Evolutionary conservation across 1,284 basidiomycete species (phyloP).

Genomic region (Sporisorium scitamineum): DNA sequence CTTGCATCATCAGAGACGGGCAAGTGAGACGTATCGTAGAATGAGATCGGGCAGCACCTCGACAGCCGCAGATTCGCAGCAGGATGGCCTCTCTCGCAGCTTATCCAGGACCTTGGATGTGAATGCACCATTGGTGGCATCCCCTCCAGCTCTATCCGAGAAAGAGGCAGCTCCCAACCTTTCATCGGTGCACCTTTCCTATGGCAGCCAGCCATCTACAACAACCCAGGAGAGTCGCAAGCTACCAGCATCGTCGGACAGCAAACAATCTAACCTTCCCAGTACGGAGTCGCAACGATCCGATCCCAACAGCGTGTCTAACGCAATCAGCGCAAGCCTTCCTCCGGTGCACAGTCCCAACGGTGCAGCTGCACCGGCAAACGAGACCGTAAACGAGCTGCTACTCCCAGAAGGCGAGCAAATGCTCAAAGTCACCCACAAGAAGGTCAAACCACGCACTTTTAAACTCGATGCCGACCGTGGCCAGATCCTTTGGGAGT

Average conservation of each 20-base stretch:
- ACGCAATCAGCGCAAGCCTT: background rate
- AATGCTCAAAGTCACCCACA: constrained; percentile 90
- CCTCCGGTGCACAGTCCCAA: background rate
- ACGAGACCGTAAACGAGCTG: constrained; percentile 8
- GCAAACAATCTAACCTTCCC: background rate
- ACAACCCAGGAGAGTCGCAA: background rate
- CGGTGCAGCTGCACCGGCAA: background rate
- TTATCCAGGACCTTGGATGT: constrained; percentile 12
- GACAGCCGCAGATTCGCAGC: constrained; percentile 1
- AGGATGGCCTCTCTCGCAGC: constrained; percentile 11
- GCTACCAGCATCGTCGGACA: background rate
- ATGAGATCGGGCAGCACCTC: constrained; percentile 33
- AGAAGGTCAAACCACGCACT: constrained; percentile 80
- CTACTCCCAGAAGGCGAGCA: constrained; percentile 57
- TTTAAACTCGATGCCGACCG: constrained; percentile 83
- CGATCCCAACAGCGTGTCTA: background rate
- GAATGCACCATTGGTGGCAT: constrained; percentile 5
- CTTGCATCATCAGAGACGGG: constrained; percentile 31
- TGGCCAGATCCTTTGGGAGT: constrained; percentile 86
- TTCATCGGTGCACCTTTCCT: background rate
- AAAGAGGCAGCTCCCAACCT: background rate
- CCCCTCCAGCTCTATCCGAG: constrained; percentile 17
- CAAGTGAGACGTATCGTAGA: constrained; percentile 37
- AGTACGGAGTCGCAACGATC: background rate
- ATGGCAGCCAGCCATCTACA: background rate